phyloP scores from a whole-genome alignment of 306 rosid species.

The Vigna mungo region DNA sequence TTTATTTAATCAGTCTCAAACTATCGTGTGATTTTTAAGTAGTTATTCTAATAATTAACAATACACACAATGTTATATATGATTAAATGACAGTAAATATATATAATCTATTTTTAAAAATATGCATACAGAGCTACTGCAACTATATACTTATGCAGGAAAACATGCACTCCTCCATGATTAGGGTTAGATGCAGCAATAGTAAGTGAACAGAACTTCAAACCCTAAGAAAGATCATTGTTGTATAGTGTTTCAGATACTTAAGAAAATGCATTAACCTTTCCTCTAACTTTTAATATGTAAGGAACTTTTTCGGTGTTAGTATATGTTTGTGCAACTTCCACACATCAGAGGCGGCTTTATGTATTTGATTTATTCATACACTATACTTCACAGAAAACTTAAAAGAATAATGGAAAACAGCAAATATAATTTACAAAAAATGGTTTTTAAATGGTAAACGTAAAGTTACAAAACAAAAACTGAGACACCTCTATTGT shows the following conservation, averaged over 20 bases:
- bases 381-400: neutral
- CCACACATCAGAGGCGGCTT: neutral
- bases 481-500: slow-evolving; percentile 26
- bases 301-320: neutral
- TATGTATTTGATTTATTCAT: slow-evolving; percentile 8
- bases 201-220: neutral
- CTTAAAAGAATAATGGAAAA: neutral
- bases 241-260: neutral
- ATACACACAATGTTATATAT: too few relatives aligned
- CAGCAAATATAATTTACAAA: neutral
- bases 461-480: slow-evolving; percentile 24
- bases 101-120: too few relatives aligned
- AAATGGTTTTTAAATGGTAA: neutral
- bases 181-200: neutral
- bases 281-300: neutral
- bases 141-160: slow-evolving; percentile 3
- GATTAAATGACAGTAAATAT: too few relatives aligned
- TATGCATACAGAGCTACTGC: too few relatives aligned
- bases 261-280: neutral
- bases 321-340: neutral
- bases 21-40: too few relatives aligned
- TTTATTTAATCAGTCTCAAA: too few relatives aligned
- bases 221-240: neutral
- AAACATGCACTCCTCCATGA: slow-evolving; percentile 21
- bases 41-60: too few relatives aligned